Evolutionary conservation across 1,139 yeast genomes (phyloP).

Genomic region (Spathaspora sp.): DNA sequence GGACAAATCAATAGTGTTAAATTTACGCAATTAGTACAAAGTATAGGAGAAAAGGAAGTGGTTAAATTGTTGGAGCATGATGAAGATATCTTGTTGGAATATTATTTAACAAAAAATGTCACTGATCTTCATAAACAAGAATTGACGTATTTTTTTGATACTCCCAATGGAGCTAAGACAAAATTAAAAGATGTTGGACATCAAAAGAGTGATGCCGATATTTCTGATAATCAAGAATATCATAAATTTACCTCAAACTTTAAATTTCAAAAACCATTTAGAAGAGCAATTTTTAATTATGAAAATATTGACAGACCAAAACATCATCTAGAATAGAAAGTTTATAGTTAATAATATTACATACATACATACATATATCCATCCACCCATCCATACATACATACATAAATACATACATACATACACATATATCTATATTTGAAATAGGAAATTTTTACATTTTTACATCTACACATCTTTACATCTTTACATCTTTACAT

Average conservation of each 20-base stretch:
- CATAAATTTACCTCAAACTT: constrained; percentile 19
- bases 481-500: too few relatives aligned
- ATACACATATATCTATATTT: too few relatives aligned
- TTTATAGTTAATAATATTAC: neutral
- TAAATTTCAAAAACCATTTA: constrained; percentile 21
- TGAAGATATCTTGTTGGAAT: constrained; percentile 29
- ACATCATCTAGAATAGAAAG: constrained; percentile 14
- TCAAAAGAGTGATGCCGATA: constrained; percentile 14
- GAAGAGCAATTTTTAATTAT: constrained; percentile 24
- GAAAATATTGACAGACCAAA: constrained; percentile 23
- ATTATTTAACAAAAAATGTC: constrained; percentile 27
- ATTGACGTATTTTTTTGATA: constrained; percentile 22
- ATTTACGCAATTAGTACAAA: constrained; percentile 20
- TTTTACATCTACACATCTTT: too few relatives aligned
- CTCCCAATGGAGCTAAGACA: constrained; percentile 20
- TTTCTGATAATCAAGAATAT: constrained; percentile 16
- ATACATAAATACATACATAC: too few relatives aligned
- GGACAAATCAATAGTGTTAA: constrained; percentile 13
- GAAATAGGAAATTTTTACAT: too few relatives aligned
- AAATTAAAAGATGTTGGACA: constrained; percentile 17
- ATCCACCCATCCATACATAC: too few relatives aligned
- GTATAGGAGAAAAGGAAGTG: constrained; percentile 20
- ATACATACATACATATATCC: neutral
- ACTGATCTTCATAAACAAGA: constrained; percentile 31
- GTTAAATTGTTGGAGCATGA: constrained; percentile 22